Conservation (phyloP, 176 grass and related monocot genomes). For the Stipa capillata region DNA sequence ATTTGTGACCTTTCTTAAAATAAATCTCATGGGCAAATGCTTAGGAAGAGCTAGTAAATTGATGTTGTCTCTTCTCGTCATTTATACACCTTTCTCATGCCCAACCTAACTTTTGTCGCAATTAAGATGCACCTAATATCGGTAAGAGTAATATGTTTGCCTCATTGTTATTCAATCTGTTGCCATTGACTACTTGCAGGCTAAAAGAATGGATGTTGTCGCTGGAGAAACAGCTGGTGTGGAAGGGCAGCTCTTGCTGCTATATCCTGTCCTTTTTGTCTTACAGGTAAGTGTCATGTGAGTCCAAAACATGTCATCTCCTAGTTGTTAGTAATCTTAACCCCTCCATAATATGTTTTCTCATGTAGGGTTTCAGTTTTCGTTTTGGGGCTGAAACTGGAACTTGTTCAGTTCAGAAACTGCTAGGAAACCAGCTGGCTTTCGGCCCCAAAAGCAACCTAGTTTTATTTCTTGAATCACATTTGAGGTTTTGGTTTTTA, state of each 20-base stretch:
- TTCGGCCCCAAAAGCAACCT: neutral
- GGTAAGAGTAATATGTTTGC: neutral
- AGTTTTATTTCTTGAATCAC: neutral
- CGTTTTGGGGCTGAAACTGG: neutral
- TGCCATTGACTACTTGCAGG: conserved; percentile 28
- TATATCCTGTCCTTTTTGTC: conserved; percentile 70
- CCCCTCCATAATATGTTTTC: neutral
- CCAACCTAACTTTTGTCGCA: neutral
- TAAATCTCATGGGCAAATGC: neutral
- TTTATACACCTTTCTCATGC: neutral
- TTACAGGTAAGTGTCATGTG: conserved; percentile 42
- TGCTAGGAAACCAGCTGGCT: no score
- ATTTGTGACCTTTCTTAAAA: neutral
- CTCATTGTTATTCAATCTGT: neutral
- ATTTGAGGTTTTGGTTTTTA: neutral
- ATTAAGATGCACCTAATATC: neutral
- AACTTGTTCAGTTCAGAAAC: no score
- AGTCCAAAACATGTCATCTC: neutral
- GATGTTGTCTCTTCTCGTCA: neutral
- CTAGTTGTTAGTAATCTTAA: neutral
- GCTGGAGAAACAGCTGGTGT: conserved; percentile 82
- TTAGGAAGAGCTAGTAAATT: neutral
- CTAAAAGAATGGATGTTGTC: conserved; percentile 86
- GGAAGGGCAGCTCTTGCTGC: conserved; percentile 62
- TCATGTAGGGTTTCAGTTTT: neutral